phyloP scores from a whole-genome alignment of 2,329 filamentous ascomycete species.

The Trichoderma arundinaceum region DNA sequence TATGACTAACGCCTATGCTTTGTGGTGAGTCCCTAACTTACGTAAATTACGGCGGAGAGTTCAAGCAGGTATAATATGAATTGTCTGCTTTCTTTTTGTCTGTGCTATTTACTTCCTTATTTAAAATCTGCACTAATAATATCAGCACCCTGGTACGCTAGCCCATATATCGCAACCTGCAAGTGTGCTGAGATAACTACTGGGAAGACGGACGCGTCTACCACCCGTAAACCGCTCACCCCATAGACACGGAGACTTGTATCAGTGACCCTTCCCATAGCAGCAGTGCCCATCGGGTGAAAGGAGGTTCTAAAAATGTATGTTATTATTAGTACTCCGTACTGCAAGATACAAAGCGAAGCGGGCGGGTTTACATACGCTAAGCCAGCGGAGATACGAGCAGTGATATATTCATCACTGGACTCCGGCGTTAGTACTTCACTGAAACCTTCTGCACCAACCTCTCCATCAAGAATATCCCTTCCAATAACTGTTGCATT shows the following conservation, averaged over 20 bases:
- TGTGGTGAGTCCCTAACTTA: too few species aligned
- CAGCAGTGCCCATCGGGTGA: conserved; percentile 41
- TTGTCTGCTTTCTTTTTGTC: background rate
- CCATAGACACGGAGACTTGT: conserved; percentile 47
- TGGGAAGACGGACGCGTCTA: conserved; percentile 49
- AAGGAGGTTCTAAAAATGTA: conserved; percentile 36
- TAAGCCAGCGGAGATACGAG: conserved; percentile 33
- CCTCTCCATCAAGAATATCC: conserved; percentile 37
- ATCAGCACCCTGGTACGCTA: conserved; percentile 65
- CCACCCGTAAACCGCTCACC: conserved; percentile 46
- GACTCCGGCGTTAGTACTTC: conserved; percentile 35
- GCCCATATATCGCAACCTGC: conserved; percentile 58
- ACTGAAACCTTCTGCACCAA: conserved; percentile 34
- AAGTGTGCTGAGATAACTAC: conserved; percentile 48
- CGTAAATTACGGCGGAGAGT: too few species aligned
- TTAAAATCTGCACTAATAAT: conserved; percentile 46
- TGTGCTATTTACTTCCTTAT: background rate
- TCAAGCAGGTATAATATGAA: too few species aligned
- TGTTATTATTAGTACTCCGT: too few species aligned
- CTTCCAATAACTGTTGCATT: conserved; percentile 34
- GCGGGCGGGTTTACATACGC: background rate
- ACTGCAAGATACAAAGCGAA: background rate
- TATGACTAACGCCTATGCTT: too few species aligned
- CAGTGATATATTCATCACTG: conserved; percentile 41
- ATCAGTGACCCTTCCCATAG: conserved; percentile 54